Evolutionary conservation across 2,329 filamentous ascomycete species (phyloP), one percentile per base, ranked within the genome.

Genomic region (Acrodontium crateriforme): DNA sequence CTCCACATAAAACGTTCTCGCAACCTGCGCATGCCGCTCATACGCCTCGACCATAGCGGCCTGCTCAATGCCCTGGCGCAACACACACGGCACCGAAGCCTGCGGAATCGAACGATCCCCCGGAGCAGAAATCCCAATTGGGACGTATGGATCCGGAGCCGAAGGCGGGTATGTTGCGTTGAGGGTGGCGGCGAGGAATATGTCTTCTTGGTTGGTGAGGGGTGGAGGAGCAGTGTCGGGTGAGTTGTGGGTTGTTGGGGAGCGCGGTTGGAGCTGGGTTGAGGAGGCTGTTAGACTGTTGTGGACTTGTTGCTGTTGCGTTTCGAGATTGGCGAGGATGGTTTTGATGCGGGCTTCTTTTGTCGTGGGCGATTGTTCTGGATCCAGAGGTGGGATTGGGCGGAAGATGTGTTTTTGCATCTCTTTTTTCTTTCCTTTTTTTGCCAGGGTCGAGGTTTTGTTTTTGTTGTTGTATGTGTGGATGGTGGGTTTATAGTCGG

Each of bases 321-420:
- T 30, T 5, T 45, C 41, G 13, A 46, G 29, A 18, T 46, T 46
- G 10, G 34, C 16, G 16, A 45, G 38, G 26, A 45, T 45, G 27
- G 30, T 31, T 12, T 36, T 31, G 16, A 45, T 31, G 5, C 31
- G 29, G 12, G 41, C 32, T 27, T 40, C 37, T 28, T 31, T 32
- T 30, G 31, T 31, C 14, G 23, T n/a, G n/a, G 32, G 28, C 27
- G 33, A 9, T 13, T 31, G 41, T 16, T 36, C 18, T 12, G 32
- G 18, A 11, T 36, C 30, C 10, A 38, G 23, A 16, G 27, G 32
- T 1, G 39, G 40, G 6, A 42, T 18, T 3, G 38, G 37, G 2
- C 36, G 34, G 29, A 32, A 38, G 11, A 42, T 33, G 28, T 43
- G 37, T 9, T 34, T 28, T 11, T 31, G 34, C 25, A 34, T 28